Conservation (phyloP, 768 basidiomycete species). For the Gloeopeniophorella convolvens region DNA sequence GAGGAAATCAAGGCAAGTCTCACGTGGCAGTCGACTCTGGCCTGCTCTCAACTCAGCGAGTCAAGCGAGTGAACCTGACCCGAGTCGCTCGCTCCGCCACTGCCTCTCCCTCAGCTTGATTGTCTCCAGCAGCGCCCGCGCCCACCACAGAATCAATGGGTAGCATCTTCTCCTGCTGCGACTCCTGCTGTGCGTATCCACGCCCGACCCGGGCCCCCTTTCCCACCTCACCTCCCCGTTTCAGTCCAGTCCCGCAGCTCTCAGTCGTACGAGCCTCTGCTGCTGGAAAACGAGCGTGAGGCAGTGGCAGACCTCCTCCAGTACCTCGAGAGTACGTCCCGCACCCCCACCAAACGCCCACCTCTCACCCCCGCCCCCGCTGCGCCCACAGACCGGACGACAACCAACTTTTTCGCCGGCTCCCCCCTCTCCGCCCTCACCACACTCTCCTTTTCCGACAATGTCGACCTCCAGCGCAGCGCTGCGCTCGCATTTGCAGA, state of each 20-base stretch:
- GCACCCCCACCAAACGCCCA: neutral
- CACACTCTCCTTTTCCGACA: conserved; percentile 96
- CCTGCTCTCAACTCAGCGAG: too few relatives aligned
- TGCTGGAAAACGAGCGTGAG: conserved; percentile 91
- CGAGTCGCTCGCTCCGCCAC: too few relatives aligned
- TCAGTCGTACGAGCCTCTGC: conserved; percentile 79
- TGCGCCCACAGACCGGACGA: conserved; percentile 73
- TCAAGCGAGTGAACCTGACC: too few relatives aligned
- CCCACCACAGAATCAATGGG: conserved; percentile 44
- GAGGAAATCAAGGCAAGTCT: too few relatives aligned
- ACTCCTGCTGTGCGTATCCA: conserved; percentile 63
- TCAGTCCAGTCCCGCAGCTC: conserved; percentile 77
- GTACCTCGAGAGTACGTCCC: conserved; percentile 86
- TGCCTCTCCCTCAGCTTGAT: conserved; percentile 11
- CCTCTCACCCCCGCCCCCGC: neutral
- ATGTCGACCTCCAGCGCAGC: conserved; percentile 96
- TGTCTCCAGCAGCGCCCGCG: conserved; percentile 8
- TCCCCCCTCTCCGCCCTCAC: conserved; percentile 89
- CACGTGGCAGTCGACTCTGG: too few relatives aligned
- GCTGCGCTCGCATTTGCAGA: conserved; percentile 98
- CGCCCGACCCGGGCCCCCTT: neutral
- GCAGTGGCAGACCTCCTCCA: conserved; percentile 96
- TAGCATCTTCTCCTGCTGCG: conserved; percentile 73
- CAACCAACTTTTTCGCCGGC: conserved; percentile 97
- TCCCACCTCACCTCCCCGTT: conserved; percentile 8